phyloP scores from a whole-genome alignment of 2,329 filamentous ascomycete genomes.

The Hymenoscyphus occultus region DNA sequence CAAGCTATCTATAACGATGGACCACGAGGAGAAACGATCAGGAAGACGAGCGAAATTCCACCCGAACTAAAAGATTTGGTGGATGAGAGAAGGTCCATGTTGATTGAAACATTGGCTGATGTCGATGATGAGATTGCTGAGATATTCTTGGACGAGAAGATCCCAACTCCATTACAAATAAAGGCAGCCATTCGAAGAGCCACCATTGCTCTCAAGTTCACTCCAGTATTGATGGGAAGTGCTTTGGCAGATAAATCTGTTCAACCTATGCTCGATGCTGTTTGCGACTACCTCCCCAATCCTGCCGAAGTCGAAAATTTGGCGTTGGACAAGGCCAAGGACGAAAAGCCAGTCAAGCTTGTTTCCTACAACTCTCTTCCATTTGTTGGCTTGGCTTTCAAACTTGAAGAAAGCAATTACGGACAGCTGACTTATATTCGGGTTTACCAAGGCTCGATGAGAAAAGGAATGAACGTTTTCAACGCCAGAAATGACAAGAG shows the following conservation, averaged over 20 bases:
- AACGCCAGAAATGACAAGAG: slow-evolving; percentile 95
- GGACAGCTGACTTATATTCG: slow-evolving; percentile 98
- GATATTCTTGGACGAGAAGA: slow-evolving; percentile 83
- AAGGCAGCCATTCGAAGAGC: slow-evolving; percentile 88
- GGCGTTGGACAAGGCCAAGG: slow-evolving; percentile 77
- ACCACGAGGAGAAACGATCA: slow-evolving; percentile 71
- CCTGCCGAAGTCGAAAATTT: slow-evolving; percentile 85
- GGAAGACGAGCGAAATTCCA: slow-evolving; percentile 77
- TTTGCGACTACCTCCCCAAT: slow-evolving; percentile 94
- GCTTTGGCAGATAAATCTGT: slow-evolving; percentile 92
- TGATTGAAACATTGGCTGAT: slow-evolving; percentile 94
- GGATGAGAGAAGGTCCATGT: slow-evolving; percentile 75
- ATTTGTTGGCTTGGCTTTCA: slow-evolving; percentile 95
- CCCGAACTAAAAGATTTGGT: slow-evolving; percentile 73
- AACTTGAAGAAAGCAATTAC: slow-evolving; percentile 98
- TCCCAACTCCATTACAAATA: slow-evolving; percentile 77
- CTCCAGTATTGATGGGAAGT: slow-evolving; percentile 93
- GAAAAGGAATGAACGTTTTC: slow-evolving; percentile 85
- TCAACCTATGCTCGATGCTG: slow-evolving; percentile 94
- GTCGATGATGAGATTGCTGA: slow-evolving; percentile 98
- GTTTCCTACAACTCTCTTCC: slow-evolving; percentile 91
- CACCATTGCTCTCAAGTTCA: slow-evolving; percentile 87
- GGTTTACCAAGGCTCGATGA: slow-evolving; percentile 90
- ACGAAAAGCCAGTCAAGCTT: slow-evolving; percentile 78
- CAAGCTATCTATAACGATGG: slow-evolving; percentile 92